These are phyloP conservation scores for Candida glaebosa DNA, from an alignment of 805 yeast species.

Conservation along the genomic window DNA sequence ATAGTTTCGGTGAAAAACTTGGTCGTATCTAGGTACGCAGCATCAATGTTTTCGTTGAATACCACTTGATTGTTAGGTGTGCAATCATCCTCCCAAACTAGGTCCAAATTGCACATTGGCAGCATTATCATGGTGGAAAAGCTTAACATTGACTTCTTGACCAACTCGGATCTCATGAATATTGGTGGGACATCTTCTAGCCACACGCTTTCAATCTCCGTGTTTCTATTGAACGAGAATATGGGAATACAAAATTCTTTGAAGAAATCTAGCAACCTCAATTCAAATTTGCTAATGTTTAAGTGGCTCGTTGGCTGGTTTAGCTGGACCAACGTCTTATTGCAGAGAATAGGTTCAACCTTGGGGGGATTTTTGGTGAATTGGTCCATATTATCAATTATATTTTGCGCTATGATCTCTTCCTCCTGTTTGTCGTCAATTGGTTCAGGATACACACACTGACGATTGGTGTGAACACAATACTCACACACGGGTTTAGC, in stretches of 20 bases:
- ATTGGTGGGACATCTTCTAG: slow-evolving; percentile 20
- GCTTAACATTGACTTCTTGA: slow-evolving; percentile 21
- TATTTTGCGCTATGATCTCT: not conserved
- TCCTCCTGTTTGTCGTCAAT: not conserved
- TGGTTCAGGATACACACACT: slow-evolving; percentile 20
- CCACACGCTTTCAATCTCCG: slow-evolving; percentile 22
- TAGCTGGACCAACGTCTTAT: slow-evolving; percentile 2
- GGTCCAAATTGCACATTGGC: not conserved
- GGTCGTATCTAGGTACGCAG: not conserved
- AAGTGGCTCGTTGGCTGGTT: slow-evolving; percentile 19
- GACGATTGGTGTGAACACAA: slow-evolving; percentile 24
- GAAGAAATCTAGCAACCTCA: slow-evolving; percentile 20
- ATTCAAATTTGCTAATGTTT: slow-evolving; percentile 10
- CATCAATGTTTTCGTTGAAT: not conserved
- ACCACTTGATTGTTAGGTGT: not conserved
- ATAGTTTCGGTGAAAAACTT: not conserved
- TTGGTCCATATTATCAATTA: not conserved
- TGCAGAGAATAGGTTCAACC: not conserved
- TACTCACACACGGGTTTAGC: slow-evolving; percentile 31
- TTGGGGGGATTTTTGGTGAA: not conserved
- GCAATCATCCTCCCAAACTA: not conserved
- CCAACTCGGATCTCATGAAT: slow-evolving; percentile 21
- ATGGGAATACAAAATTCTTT: slow-evolving; percentile 23
- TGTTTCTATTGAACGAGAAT: slow-evolving; percentile 22
- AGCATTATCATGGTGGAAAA: slow-evolving; percentile 15